Evolutionary conservation across 2,329 filamentous ascomycete genomes (phyloP).

Genomic region (Colletotrichum godetiae): DNA sequence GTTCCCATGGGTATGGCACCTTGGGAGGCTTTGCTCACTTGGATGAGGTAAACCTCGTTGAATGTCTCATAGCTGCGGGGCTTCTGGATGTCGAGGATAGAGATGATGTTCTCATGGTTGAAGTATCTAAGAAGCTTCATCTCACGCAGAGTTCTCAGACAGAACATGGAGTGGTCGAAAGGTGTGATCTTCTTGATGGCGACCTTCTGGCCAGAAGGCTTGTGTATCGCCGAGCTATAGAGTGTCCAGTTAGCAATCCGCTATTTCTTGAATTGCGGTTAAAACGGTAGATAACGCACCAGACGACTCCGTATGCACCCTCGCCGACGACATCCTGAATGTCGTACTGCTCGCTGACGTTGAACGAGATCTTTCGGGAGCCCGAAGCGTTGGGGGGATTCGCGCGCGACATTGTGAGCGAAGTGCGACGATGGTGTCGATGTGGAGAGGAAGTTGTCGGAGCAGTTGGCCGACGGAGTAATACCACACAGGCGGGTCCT

Average conservation of each 20-base stretch:
- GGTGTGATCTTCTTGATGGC: conserved; percentile 99
- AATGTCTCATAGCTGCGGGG: conserved; percentile 96
- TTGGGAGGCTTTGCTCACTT: conserved; percentile 66
- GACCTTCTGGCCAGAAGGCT: conserved; percentile 97
- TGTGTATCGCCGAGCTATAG: conserved; percentile 91
- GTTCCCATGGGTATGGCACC: not conserved
- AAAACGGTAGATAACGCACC: conserved; percentile 68
- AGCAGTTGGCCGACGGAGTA: conserved; percentile 14
- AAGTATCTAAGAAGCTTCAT: conserved; percentile 99
- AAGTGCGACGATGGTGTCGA: conserved; percentile 31
- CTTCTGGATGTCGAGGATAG: conserved; percentile 98
- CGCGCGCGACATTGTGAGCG: conserved; percentile 64
- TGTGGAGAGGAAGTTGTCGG: conserved; percentile 7
- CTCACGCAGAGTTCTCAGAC: conserved; percentile 92
- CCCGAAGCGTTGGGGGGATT: conserved; percentile 68
- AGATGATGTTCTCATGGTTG: conserved; percentile 99
- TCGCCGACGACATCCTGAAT: conserved; percentile 99
- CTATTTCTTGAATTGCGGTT: conserved; percentile 23
- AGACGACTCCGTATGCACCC: conserved; percentile 97
- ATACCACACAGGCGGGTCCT: conserved; percentile 27
- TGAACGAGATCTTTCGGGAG: conserved; percentile 98
- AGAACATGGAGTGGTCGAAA: conserved; percentile 99
- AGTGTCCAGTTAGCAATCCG: not conserved
- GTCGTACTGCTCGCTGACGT: conserved; percentile 99
- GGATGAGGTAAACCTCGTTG: conserved; percentile 98